A percentile compares a stretch with the other conserved stretches of the same genome.
These are phyloP conservation scores for Blastosporella zonata DNA, from an alignment of 1,284 basidiomycete genomes.

Conservation along the genomic window DNA sequence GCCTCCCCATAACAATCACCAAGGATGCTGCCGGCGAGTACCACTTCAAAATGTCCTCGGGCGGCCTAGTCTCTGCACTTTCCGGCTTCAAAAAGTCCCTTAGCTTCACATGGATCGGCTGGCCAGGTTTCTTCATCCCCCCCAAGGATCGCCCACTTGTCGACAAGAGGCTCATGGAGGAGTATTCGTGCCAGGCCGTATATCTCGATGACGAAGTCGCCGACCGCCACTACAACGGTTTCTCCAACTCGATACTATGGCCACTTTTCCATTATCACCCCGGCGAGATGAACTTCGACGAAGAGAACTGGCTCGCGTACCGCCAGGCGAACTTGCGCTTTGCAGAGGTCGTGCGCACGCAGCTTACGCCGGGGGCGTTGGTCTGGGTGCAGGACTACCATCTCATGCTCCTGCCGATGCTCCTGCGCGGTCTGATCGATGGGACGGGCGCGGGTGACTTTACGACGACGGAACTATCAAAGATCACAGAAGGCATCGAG, in stretches of 20 bases:
- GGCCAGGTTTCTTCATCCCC: slow-evolving; percentile 90
- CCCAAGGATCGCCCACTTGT: slow-evolving; percentile 82
- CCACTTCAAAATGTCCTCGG: slow-evolving; percentile 96
- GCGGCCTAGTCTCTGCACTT: slow-evolving; percentile 91
- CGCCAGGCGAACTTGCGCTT: slow-evolving; percentile 96
- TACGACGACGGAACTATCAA: slow-evolving; percentile 65
- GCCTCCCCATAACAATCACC: slow-evolving; percentile 89
- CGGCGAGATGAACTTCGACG: slow-evolving; percentile 99
- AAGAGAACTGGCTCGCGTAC: slow-evolving; percentile 97
- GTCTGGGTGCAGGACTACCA: slow-evolving; percentile 99
- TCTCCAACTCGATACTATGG: slow-evolving; percentile 99
- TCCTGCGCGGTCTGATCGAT: slow-evolving; percentile 86
- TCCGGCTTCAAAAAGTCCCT: slow-evolving; percentile 96
- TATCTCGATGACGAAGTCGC: slow-evolving; percentile 97
- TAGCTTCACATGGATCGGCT: slow-evolving; percentile 95
- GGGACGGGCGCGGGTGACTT: slow-evolving; percentile 63
- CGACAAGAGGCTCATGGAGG: slow-evolving; percentile 86
- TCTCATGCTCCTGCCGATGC: slow-evolving; percentile 96
- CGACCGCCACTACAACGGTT: slow-evolving; percentile 97
- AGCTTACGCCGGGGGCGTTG: slow-evolving; percentile 84
- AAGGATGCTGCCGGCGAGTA: slow-evolving; percentile 88
- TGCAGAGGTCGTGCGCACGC: slow-evolving; percentile 81
- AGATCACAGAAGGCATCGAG: slow-evolving; percentile 76
- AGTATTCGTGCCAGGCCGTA: slow-evolving; percentile 97
- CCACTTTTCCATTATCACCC: slow-evolving; percentile 99